phyloP scores from a whole-genome alignment of 2,329 filamentous ascomycete species.

The Sporothrix luriei region DNA sequence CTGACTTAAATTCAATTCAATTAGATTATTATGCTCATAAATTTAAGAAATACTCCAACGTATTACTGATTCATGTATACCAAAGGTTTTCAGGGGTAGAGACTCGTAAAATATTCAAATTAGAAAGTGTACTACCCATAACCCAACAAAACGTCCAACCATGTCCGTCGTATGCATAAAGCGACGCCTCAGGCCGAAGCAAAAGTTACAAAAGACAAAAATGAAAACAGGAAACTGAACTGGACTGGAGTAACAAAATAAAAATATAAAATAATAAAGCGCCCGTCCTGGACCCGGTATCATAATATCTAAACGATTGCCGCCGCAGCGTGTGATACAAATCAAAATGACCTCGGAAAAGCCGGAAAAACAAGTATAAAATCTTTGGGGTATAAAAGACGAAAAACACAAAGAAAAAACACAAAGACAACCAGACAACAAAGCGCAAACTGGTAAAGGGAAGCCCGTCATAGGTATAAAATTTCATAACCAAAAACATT shows the following conservation, averaged over 20 bases:
- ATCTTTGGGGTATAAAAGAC: conserved; percentile 15
- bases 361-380: neutral
- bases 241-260: neutral
- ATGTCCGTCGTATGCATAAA: too few relatives aligned
- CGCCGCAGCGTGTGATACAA: conserved; percentile 25
- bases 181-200: neutral
- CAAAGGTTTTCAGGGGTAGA: neutral
- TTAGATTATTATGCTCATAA: too few relatives aligned
- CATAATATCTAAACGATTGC: conserved; percentile 23
- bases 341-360: neutral
- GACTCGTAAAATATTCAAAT: neutral
- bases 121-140: conserved; percentile 18
- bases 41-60: too few relatives aligned
- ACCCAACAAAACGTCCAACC: neutral
- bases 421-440: neutral
- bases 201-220: neutral
- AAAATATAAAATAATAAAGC: neutral
- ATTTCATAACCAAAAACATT: conserved; percentile 5
- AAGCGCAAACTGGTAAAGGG: neutral
- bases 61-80: too few relatives aligned
- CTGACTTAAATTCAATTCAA: neutral
- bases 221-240: neutral
- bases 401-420: neutral
- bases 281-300: neutral
- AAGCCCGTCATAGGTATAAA: neutral